A percentile compares a stretch with the other conserved stretches of the same genome.
Evolutionary conservation across 2,329 filamentous ascomycete genomes (phyloP).

Genomic region (Emericellopsis cladophorae): DNA sequence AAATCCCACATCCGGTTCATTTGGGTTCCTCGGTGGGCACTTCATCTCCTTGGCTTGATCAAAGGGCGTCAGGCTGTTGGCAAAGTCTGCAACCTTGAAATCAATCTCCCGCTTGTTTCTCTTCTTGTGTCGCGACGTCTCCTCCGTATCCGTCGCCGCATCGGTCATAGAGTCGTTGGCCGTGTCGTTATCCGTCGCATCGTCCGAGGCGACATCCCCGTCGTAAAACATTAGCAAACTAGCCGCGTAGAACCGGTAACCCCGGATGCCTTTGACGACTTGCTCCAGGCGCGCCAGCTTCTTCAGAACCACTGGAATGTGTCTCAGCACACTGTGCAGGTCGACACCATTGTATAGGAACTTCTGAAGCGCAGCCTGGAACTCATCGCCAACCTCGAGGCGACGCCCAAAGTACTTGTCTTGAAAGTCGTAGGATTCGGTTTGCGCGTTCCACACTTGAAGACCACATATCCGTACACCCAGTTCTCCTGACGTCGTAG

Average conservation of each 20-base stretch:
- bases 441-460: slow-evolving; percentile 85
- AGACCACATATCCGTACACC: slow-evolving; percentile 91
- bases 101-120: slow-evolving; percentile 56
- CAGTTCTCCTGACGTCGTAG: slow-evolving; percentile 80
- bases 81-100: slow-evolving; percentile 97
- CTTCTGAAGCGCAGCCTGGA: slow-evolving; percentile 74
- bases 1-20: slow-evolving; percentile 79
- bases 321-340: slow-evolving; percentile 64
- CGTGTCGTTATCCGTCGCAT: slow-evolving; percentile 33
- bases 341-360: slow-evolving; percentile 89
- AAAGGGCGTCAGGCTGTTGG: slow-evolving; percentile 87
- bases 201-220: slow-evolving; percentile 48
- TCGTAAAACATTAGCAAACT: slow-evolving; percentile 95
- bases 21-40: slow-evolving; percentile 72
- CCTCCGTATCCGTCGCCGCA: slow-evolving; percentile 44
- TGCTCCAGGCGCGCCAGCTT: slow-evolving; percentile 75
- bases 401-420: slow-evolving; percentile 96
- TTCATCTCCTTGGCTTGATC: slow-evolving; percentile 49
- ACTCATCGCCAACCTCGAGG: slow-evolving; percentile 76
- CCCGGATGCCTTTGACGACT: slow-evolving; percentile 66
- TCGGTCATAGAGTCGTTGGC: slow-evolving; percentile 46
- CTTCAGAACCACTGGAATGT: slow-evolving; percentile 76
- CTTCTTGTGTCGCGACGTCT: slow-evolving; percentile 30
- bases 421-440: slow-evolving; percentile 81
- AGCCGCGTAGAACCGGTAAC: slow-evolving; percentile 91